Conservation (phyloP, 2,329 filamentous ascomycete species). For the Xylariaceae sp. region DNA sequence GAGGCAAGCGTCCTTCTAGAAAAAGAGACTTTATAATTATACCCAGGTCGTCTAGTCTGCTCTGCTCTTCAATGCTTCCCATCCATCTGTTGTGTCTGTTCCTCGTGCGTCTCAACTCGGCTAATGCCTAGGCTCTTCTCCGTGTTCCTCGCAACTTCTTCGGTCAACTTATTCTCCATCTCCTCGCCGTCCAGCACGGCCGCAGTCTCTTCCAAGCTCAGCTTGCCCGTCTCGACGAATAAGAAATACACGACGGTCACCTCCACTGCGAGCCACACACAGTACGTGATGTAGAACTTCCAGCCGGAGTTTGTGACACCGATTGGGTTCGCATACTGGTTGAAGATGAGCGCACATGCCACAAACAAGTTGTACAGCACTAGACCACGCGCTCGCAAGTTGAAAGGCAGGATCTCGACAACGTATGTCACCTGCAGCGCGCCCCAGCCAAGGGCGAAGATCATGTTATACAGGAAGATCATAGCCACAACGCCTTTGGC, state of each 20-base stretch:
- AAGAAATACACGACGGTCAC: slow-evolving; percentile 22
- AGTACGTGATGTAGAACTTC: slow-evolving; percentile 21
- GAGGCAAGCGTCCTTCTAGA: too few species aligned
- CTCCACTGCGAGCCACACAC: slow-evolving; percentile 15
- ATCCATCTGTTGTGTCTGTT: not conserved
- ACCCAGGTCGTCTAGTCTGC: not conserved
- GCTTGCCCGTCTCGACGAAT: slow-evolving; percentile 37
- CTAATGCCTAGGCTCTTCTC: slow-evolving; percentile 8
- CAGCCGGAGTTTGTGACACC: slow-evolving; percentile 16
- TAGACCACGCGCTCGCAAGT: slow-evolving; percentile 17
- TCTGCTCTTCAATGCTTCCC: not conserved
- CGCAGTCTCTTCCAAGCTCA: slow-evolving; percentile 35
- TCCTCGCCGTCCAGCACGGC: slow-evolving; percentile 18
- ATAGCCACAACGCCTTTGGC: slow-evolving; percentile 25
- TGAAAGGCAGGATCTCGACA: slow-evolving; percentile 31
- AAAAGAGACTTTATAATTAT: slow-evolving; percentile 1
- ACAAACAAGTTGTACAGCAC: slow-evolving; percentile 26
- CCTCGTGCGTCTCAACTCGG: slow-evolving; percentile 1
- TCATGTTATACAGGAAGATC: slow-evolving; percentile 31
- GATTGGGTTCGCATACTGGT: slow-evolving; percentile 22
- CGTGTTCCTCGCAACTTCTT: slow-evolving; percentile 9
- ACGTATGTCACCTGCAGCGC: slow-evolving; percentile 28
- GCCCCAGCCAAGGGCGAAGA: slow-evolving; percentile 29
- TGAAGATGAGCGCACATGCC: slow-evolving; percentile 17
- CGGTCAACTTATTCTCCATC: slow-evolving; percentile 4